Evolutionary conservation across 768 basidiomycete genomes (phyloP).

Genomic region (Terana coerulea): DNA sequence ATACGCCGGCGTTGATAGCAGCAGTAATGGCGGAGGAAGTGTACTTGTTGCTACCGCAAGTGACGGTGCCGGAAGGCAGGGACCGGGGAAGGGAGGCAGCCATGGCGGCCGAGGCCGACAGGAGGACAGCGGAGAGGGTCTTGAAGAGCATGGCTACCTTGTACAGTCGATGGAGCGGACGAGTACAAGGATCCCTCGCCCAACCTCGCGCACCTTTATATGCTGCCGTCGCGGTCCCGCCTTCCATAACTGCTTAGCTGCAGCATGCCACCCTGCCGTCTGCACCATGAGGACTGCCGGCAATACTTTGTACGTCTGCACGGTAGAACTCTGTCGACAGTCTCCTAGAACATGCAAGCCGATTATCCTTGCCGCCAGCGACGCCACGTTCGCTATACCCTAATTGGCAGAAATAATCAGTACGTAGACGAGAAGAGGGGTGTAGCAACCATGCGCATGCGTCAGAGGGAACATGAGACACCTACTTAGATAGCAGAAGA

Average conservation of each 20-base stretch:
- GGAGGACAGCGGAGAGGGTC: conserved; percentile 2
- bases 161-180: not conserved
- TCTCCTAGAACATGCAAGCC: not conserved
- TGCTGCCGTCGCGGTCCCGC: not conserved
- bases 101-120: conserved; percentile 3
- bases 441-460: conserved; percentile 4
- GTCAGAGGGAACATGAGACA: not conserved
- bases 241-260: not conserved
- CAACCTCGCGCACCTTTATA: not conserved
- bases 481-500: not conserved
- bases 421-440: not conserved
- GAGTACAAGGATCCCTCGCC: not conserved
- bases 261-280: not conserved
- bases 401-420: not conserved
- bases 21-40: conserved; percentile 12
- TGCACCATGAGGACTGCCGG: not conserved
- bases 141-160: conserved; percentile 8
- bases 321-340: not conserved
- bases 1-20: conserved; percentile 17
- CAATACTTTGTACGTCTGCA: not conserved
- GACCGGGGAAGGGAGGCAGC: conserved; percentile 8
- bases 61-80: conserved; percentile 20
- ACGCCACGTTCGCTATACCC: not conserved
- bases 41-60: conserved; percentile 21
- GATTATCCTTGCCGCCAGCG: not conserved